A percentile compares a stretch with the other conserved stretches of the same genome.
Conservation (phyloP, 2,329 filamentous ascomycete genomes). For the Fusarium praegraminearum region DNA sequence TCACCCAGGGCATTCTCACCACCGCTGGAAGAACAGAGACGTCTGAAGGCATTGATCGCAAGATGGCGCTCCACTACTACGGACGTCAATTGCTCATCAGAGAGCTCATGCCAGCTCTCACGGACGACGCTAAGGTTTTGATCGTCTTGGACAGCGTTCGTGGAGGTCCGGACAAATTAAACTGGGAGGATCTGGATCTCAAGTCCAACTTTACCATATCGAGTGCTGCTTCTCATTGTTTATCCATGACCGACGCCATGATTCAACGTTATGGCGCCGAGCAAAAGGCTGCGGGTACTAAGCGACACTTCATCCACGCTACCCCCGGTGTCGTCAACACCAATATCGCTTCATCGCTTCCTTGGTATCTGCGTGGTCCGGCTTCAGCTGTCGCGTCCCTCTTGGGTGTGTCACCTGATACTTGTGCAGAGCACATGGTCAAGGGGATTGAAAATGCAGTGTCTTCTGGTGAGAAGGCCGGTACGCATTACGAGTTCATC, state of each 20-base stretch:
- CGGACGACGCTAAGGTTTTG: conserved; percentile 54
- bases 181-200: conserved; percentile 57
- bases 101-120: conserved; percentile 55
- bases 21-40: conserved; percentile 55
- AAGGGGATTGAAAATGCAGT: conserved; percentile 34
- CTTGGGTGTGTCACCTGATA: conserved; percentile 44
- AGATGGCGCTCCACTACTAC: conserved; percentile 62
- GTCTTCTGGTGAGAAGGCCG: conserved; percentile 22
- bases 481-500: conserved; percentile 48
- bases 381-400: neutral
- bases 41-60: conserved; percentile 58
- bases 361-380: conserved; percentile 46
- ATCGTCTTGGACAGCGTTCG: conserved; percentile 52
- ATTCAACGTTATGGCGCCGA: conserved; percentile 51
- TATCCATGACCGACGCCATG: conserved; percentile 56
- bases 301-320: conserved; percentile 55
- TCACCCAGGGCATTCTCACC: conserved; percentile 55
- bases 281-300: conserved; percentile 21
- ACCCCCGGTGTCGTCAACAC: conserved; percentile 56
- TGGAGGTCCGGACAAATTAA: conserved; percentile 52
- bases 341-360: conserved; percentile 47
- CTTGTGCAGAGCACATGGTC: conserved; percentile 48
- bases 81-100: conserved; percentile 58
- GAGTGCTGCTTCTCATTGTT: conserved; percentile 54
- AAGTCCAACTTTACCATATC: conserved; percentile 50